Conservation (phyloP, 441 rosid species). For the Mallotus repandus region DNA sequence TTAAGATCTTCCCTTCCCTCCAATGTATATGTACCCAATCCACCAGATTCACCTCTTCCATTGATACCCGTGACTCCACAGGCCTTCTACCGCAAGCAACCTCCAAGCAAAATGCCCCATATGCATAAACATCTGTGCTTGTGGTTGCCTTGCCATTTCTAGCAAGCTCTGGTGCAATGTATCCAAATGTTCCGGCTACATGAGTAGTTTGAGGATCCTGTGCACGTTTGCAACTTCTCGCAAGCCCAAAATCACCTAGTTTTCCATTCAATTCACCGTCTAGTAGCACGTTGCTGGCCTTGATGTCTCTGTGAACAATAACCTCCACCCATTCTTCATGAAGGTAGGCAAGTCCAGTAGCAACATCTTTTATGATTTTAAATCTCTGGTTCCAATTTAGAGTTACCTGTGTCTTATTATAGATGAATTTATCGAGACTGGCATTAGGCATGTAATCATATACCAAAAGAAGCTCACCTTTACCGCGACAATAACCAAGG, state of each 20-base stretch:
- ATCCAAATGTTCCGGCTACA: constrained; percentile 43
- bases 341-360: constrained; percentile 35
- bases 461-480: constrained; percentile 40
- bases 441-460: constrained; percentile 46
- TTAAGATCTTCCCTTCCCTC: constrained; percentile 29
- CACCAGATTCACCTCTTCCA: constrained; percentile 26
- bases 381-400: constrained; percentile 39
- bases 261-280: constrained; percentile 38
- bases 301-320: constrained; percentile 46
- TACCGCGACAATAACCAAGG: constrained; percentile 42
- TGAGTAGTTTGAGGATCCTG: constrained; percentile 39
- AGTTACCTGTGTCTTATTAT: constrained; percentile 25
- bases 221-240: constrained; percentile 21
- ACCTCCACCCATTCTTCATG: constrained; percentile 28
- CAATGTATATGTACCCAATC: constrained; percentile 33
- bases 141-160: constrained; percentile 42
- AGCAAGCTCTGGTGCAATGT: constrained; percentile 44
- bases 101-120: constrained; percentile 39
- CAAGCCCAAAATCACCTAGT: constrained; percentile 53
- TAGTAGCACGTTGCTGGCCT: constrained; percentile 43
- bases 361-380: constrained; percentile 40
- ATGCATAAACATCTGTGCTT: constrained; percentile 39
- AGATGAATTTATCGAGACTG: constrained; percentile 41
- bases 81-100: constrained; percentile 44
- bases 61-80: constrained; percentile 11